Evolutionary conservation across 164 flowering plant species (phyloP).

Genomic region (Vitis cinerea): DNA sequence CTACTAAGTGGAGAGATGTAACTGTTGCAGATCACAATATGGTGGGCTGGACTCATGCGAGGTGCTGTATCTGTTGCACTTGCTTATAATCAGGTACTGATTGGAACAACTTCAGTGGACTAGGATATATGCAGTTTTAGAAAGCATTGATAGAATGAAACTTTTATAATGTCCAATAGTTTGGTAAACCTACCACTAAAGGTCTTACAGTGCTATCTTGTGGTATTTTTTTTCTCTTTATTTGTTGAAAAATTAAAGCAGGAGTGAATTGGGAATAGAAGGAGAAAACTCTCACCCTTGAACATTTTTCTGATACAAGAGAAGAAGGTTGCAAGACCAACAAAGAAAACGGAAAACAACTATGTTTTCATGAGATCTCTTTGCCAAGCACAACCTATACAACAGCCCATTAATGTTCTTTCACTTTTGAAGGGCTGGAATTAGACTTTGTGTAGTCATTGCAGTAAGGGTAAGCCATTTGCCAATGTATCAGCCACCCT

Average conservation of each 20-base stretch:
- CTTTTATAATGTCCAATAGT: not conserved
- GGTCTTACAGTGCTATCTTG: not conserved
- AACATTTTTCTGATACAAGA: too few species aligned
- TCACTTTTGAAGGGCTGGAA: too few species aligned
- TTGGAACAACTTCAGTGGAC: not conserved
- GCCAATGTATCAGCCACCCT: too few species aligned
- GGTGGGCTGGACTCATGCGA: slow-evolving; percentile 79
- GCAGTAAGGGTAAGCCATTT: too few species aligned
- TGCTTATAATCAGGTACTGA: slow-evolving; percentile 47
- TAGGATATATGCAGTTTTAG: not conserved
- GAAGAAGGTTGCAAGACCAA: not conserved
- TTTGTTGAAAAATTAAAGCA: not conserved
- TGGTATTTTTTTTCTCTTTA: not conserved
- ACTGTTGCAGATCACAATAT: slow-evolving; percentile 31
- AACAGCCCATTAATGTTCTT: too few species aligned
- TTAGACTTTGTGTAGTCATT: too few species aligned
- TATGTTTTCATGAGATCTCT: too few species aligned
- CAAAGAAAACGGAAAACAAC: not conserved
- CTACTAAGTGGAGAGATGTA: not conserved
- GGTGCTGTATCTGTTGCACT: slow-evolving; percentile 69
- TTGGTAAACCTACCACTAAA: not conserved
- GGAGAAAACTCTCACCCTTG: too few species aligned
- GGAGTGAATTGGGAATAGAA: not conserved
- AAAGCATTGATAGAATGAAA: not conserved
- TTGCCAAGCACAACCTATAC: too few species aligned